These are phyloP conservation scores for Echinosophora koreensis DNA, from an alignment of 306 rosid species.

Conservation along the genomic window DNA sequence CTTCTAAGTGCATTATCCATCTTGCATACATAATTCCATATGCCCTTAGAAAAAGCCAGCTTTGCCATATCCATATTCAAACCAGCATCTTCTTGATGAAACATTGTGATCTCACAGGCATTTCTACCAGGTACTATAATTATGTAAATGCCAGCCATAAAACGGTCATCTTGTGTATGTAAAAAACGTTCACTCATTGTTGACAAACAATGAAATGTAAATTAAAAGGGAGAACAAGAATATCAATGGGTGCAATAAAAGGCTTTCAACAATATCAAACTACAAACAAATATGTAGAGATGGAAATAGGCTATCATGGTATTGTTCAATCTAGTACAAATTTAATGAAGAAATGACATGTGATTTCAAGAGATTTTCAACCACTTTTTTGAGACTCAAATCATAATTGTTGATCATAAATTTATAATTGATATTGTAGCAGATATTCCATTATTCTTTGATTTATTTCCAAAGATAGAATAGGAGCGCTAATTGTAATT, in stretches of 20 bases:
- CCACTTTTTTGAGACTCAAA: conserved; percentile 8
- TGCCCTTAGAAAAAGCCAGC: conserved; percentile 81
- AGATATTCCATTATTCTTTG: too few species aligned
- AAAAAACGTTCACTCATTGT: conserved; percentile 37
- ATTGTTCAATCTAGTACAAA: conserved; percentile 26
- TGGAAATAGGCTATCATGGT: conserved; percentile 15
- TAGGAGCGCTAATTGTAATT: too few species aligned
- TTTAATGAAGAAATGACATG: conserved; percentile 33
- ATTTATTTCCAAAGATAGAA: too few species aligned
- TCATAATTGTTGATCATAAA: too few species aligned
- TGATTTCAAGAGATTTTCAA: conserved; percentile 15
- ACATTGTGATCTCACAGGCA: conserved; percentile 90
- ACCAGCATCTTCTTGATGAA: conserved; percentile 97
- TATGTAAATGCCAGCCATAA: conserved; percentile 41
- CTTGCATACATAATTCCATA: conserved; percentile 93
- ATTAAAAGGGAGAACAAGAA: conserved; percentile 40
- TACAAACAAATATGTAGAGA: conserved; percentile 1
- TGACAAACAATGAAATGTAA: conserved; percentile 37
- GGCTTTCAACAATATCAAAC: conserved; percentile 30
- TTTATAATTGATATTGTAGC: too few species aligned
- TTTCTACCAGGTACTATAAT: conserved; percentile 80
- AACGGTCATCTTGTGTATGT: conserved; percentile 37
- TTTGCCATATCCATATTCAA: conserved; percentile 87
- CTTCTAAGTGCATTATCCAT: conserved; percentile 83
- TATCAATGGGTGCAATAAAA: conserved; percentile 25